Conservation (phyloP, 495 filamentous ascomycete genomes). For the Penicillium robsamsonii region DNA sequence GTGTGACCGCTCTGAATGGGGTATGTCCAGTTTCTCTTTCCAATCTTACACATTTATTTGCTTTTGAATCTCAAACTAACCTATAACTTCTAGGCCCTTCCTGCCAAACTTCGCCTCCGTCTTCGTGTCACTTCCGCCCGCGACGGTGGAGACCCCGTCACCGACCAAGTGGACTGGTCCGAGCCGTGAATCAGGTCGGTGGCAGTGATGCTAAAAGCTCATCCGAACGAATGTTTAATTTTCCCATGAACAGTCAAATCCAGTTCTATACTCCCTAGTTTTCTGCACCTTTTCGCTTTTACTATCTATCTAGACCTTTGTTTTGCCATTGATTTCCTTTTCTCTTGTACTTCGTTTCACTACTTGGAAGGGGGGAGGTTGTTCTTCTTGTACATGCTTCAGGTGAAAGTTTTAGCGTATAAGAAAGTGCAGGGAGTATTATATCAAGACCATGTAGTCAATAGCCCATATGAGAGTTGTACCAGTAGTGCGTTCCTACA, state of each 20-base stretch:
- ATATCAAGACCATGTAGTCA: background rate
- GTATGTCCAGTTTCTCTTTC: conserved; percentile 57
- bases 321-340: conserved; percentile 1
- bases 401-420: conserved; percentile 18
- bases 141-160: conserved; percentile 64
- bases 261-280: conserved; percentile 21
- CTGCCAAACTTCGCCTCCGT: conserved; percentile 72
- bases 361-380: background rate
- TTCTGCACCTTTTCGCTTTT: background rate
- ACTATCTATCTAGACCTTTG: conserved; percentile 15
- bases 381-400: conserved; percentile 30
- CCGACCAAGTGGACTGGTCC: conserved; percentile 94
- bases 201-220: conserved; percentile 13
- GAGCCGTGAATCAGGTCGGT: conserved; percentile 55
- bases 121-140: conserved; percentile 79
- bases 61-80: conserved; percentile 7
- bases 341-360: conserved; percentile 4
- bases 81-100: conserved; percentile 50
- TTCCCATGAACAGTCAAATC: conserved; percentile 18
- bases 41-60: background rate
- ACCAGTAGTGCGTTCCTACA: background rate
- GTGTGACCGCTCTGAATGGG: conserved; percentile 75
- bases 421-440: background rate
- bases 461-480: background rate
- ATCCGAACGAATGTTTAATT: conserved; percentile 23